Evolutionary conservation across 768 basidiomycete genomes (phyloP).

Genomic region (Leccinellum luteum): DNA sequence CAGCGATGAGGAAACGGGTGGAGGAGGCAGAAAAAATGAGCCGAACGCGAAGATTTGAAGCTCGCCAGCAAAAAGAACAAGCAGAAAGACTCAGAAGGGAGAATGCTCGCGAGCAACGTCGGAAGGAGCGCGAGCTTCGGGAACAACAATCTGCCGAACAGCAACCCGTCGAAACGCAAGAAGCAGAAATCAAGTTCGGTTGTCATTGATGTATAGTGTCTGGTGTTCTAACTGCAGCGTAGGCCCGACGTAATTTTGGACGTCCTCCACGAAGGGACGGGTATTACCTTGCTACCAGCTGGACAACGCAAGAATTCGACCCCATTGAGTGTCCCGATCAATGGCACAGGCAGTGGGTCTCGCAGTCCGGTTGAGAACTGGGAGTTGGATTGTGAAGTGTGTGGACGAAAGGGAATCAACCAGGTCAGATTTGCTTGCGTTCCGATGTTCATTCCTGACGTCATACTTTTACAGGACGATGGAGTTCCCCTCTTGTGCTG

Average conservation of each 20-base stretch:
- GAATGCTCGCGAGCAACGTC: slow-evolving; percentile 53
- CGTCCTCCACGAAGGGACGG: neutral
- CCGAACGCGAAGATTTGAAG: slow-evolving; percentile 58
- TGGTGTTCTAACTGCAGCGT: slow-evolving; percentile 13
- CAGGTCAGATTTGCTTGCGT: slow-evolving; percentile 46
- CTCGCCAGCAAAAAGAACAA: slow-evolving; percentile 56
- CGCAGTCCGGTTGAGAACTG: slow-evolving; percentile 66
- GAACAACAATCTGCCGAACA: slow-evolving; percentile 32
- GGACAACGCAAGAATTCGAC: slow-evolving; percentile 8
- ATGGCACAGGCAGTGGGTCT: slow-evolving; percentile 41
- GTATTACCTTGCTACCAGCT: neutral
- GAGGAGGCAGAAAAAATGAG: slow-evolving; percentile 70
- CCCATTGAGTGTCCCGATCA: slow-evolving; percentile 7
- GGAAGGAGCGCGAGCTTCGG: slow-evolving; percentile 33
- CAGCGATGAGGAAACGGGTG: slow-evolving; percentile 53
- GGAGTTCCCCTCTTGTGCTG: slow-evolving; percentile 79
- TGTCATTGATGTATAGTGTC: neutral
- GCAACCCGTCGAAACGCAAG: slow-evolving; percentile 9
- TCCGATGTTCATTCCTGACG: slow-evolving; percentile 1
- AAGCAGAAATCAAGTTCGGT: slow-evolving; percentile 15
- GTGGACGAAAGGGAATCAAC: slow-evolving; percentile 68
- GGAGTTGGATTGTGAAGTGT: slow-evolving; percentile 89
- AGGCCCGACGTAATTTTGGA: slow-evolving; percentile 13
- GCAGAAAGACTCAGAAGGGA: slow-evolving; percentile 53
- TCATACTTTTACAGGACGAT: slow-evolving; percentile 58